These are phyloP conservation scores for Russula griseocarnosa DNA, from an alignment of 768 basidiomycete species.

Conservation along the genomic window DNA sequence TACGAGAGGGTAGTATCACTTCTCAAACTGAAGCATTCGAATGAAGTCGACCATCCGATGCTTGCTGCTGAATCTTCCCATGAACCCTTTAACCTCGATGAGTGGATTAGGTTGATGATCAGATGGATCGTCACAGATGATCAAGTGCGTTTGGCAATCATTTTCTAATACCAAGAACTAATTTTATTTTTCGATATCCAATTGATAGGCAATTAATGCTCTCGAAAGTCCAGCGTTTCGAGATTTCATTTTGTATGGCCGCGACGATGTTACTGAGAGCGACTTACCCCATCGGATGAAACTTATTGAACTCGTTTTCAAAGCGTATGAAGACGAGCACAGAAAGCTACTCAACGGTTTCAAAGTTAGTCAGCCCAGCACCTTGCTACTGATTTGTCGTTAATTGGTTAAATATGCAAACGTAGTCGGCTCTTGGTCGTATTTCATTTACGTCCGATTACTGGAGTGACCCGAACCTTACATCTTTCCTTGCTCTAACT, in stretches of 20 bases:
- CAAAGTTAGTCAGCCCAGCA: background rate
- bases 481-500: background rate
- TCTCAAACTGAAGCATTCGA: background rate
- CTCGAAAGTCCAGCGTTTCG: background rate
- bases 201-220: background rate
- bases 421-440: background rate
- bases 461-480: background rate
- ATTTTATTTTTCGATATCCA: too few relatives aligned
- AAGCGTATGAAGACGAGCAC: background rate
- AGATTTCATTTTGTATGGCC: background rate
- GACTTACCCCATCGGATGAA: background rate
- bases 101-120: background rate
- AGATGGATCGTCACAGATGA: background rate
- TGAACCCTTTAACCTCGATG: background rate
- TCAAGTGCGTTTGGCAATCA: background rate
- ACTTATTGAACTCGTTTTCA: background rate
- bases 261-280: background rate
- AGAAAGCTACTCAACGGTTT: background rate
- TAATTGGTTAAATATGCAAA: background rate
- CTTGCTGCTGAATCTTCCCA: accelerated
- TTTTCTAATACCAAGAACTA: background rate
- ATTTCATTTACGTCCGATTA: background rate
- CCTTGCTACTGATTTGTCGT: accelerated
- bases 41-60: background rate
- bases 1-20: background rate